Evolutionary conservation across 306 rosid species (phyloP).

Genomic region (Canavalia gladiata): DNA sequence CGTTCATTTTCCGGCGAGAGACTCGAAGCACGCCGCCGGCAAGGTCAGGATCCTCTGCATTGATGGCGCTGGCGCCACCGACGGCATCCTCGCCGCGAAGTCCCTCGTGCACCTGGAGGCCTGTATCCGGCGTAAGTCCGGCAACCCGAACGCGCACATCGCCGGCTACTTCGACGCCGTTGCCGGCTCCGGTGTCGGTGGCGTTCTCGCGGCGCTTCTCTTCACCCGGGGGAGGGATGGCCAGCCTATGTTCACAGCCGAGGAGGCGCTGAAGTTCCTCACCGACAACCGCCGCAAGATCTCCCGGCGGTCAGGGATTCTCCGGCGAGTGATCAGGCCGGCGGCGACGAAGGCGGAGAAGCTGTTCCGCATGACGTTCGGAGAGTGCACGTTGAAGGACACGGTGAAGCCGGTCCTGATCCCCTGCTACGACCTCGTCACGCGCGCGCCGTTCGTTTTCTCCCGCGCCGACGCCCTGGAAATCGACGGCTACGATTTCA

Average conservation of each 20-base stretch:
- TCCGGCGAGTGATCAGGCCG: slow-evolving; percentile 59
- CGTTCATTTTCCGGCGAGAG: not conserved
- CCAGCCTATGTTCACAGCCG: slow-evolving; percentile 72
- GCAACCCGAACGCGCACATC: slow-evolving; percentile 62
- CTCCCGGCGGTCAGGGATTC: slow-evolving; percentile 53
- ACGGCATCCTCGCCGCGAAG: slow-evolving; percentile 85
- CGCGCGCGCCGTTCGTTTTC: slow-evolving; percentile 89
- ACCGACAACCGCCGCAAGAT: slow-evolving; percentile 66
- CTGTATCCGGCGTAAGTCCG: slow-evolving; percentile 68
- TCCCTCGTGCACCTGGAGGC: slow-evolving; percentile 77
- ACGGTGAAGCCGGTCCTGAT: slow-evolving; percentile 86
- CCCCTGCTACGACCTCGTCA: slow-evolving; percentile 91
- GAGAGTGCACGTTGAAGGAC: slow-evolving; percentile 77
- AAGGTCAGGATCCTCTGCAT: slow-evolving; percentile 85
- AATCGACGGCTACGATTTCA: slow-evolving; percentile 91
- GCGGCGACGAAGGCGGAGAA: slow-evolving; percentile 59
- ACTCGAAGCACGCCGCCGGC: slow-evolving; percentile 51
- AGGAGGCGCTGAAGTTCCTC: slow-evolving; percentile 69
- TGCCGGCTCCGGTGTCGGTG: slow-evolving; percentile 86
- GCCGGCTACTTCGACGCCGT: slow-evolving; percentile 82
- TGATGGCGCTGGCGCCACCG: slow-evolving; percentile 86
- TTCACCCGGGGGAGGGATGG: slow-evolving; percentile 78
- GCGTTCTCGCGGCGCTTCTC: slow-evolving; percentile 79
- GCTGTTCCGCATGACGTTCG: slow-evolving; percentile 72
- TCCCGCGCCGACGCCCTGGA: slow-evolving; percentile 97